Base-by-base conservation (phyloP, 169 alveolate genomes). In the Cystoisospora suis region DNA sequence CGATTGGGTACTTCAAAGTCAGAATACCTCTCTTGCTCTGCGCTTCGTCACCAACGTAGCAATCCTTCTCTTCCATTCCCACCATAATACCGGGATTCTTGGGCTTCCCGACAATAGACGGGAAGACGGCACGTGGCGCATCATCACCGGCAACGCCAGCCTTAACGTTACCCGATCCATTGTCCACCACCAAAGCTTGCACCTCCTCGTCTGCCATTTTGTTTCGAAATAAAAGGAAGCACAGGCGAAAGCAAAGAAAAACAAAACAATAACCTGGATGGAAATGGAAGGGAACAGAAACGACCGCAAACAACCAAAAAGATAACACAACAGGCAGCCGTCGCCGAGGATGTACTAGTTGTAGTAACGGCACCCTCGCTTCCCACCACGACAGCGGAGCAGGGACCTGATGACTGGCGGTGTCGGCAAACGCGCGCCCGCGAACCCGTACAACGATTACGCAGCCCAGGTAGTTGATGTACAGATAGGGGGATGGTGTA, bases 131-230 rank as follows among this genome's bases (percentile, higher is more conserved):
- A 65, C 99, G 96, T 34, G 99, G 99, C 72, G 99, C 99, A 90
- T 98, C 99, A 81, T 98, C 99, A 27, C 99, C 99, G 42, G 99
- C 99, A 77, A 99, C 97, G 85, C 99, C 99, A 58, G 99, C 99
- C 96, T 99, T 99, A 95, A 98, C 98, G 97, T 97, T 96, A 53
- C 99, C 99, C 94, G 99, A 98, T 70, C 99, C 99, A 93, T 98
- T 98, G 96, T 98, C 99, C 91, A 98, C 97, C 86, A 98, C 99
- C 93, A 98, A 95, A 61, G 99, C 99, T 87, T 96, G 97, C 75
- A 96, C 94, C 92, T 97, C 98, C 86, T 97, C 98, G 93, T 95
- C 98, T 81, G 98, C 96, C 94, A 92, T 92, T 53, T 83, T 85
- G 58, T 45, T 87, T 15, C 40, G 36, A 47, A 56, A 80, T 32